A percentile compares a stretch with the other conserved stretches of the same genome.
Evolutionary conservation across 2,329 filamentous ascomycete genomes (phyloP).

Genomic region (Cryphonectria carpinicola): DNA sequence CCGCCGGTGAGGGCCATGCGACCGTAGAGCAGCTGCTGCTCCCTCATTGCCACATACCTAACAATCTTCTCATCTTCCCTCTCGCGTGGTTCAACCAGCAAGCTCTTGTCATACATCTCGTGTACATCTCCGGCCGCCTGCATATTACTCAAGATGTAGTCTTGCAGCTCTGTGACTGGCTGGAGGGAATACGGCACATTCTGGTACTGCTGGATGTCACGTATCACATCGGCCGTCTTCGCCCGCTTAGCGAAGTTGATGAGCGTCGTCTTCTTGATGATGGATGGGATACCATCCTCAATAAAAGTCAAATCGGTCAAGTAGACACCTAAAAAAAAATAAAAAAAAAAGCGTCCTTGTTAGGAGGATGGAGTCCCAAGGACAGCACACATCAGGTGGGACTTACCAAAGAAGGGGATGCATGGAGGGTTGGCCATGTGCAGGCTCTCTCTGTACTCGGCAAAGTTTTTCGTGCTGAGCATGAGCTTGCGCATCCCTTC

Average conservation of each 20-base stretch:
- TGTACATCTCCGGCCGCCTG: conserved; percentile 93
- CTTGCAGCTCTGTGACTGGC: conserved; percentile 87
- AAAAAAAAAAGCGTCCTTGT: not conserved
- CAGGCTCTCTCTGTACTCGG: conserved; percentile 90
- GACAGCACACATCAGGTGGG: not conserved
- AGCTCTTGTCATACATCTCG: conserved; percentile 98
- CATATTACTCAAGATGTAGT: conserved; percentile 97
- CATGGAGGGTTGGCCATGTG: conserved; percentile 94
- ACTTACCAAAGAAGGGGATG: conserved; percentile 93
- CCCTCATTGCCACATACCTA: conserved; percentile 66
- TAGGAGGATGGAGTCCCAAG: conserved; percentile 23
- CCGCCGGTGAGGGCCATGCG: conserved; percentile 25
- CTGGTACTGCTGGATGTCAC: conserved; percentile 98
- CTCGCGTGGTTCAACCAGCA: conserved; percentile 91
- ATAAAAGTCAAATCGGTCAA: conserved; percentile 98
- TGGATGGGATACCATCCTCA: conserved; percentile 94
- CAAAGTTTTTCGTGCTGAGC: conserved; percentile 98
- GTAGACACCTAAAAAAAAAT: conserved; percentile 72
- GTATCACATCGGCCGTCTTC: conserved; percentile 97
- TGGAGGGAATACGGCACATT: conserved; percentile 95
- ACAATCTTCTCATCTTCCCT: conserved; percentile 99
- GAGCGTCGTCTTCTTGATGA: conserved; percentile 93
- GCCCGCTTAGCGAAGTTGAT: conserved; percentile 99
- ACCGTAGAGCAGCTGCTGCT: conserved; percentile 33
- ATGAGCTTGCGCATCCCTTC: conserved; percentile 94